Percentiles rank a stretch among this genome's conserved stretches.
Evolutionary conservation across 805 yeast species (phyloP).

Genomic region (Maudiozyma bulderi): DNA sequence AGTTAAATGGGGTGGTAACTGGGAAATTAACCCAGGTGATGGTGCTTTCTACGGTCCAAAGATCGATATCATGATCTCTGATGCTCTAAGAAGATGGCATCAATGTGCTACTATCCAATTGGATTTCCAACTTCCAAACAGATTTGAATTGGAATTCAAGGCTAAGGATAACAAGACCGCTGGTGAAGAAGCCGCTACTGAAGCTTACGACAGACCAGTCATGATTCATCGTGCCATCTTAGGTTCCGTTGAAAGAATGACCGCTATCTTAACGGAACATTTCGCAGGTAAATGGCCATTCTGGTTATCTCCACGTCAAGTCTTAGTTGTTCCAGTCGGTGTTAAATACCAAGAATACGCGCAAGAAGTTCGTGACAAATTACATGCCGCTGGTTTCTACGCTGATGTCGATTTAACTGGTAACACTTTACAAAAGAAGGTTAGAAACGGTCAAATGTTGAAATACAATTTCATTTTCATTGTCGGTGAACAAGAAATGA

Average conservation of each 20-base stretch:
- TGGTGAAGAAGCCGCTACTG: slow-evolving; percentile 28
- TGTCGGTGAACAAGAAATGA: slow-evolving; percentile 93
- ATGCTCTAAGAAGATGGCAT: slow-evolving; percentile 92
- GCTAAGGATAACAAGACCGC: slow-evolving; percentile 41
- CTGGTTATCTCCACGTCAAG: slow-evolving; percentile 99
- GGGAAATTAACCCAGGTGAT: slow-evolving; percentile 95
- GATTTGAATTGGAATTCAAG: slow-evolving; percentile 86
- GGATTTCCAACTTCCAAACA: slow-evolving; percentile 94
- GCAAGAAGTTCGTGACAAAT: slow-evolving; percentile 57
- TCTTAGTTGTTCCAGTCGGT: slow-evolving; percentile 93
- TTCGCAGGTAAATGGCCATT: slow-evolving; percentile 99
- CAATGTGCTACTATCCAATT: slow-evolving; percentile 98
- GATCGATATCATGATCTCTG: slow-evolving; percentile 92
- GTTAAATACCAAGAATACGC: slow-evolving; percentile 90
- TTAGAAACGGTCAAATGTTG: slow-evolving; percentile 89
- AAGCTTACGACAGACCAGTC: slow-evolving; percentile 75
- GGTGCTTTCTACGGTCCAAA: slow-evolving; percentile 96
- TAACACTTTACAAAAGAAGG: slow-evolving; percentile 96
- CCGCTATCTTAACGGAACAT: slow-evolving; percentile 96
- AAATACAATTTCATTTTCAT: slow-evolving; percentile 93
- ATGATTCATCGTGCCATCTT: slow-evolving; percentile 99
- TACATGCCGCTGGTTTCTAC: slow-evolving; percentile 68
- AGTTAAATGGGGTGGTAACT: slow-evolving; percentile 74
- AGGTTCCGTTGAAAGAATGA: slow-evolving; percentile 98
- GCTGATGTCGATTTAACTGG: slow-evolving; percentile 92